phyloP scores from a whole-genome alignment of 2,329 filamentous ascomycete genomes.

The Aspergillus arachidicola region DNA sequence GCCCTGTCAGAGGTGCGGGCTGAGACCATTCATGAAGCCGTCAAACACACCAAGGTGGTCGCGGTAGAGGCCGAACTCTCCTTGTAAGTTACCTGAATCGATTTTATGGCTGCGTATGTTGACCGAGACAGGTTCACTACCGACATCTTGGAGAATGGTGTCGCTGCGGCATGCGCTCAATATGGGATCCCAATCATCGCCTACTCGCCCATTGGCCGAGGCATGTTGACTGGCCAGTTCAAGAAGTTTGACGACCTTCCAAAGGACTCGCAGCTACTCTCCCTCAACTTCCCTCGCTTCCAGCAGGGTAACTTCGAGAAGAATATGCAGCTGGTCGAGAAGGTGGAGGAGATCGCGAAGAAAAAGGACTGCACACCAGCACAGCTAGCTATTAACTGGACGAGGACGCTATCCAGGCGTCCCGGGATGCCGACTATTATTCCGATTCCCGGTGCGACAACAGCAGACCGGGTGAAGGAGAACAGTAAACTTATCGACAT shows the following conservation, averaged over 20 bases:
- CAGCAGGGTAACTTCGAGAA: conserved; percentile 61
- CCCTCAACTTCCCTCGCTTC: conserved; percentile 56
- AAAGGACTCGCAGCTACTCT: conserved; percentile 46
- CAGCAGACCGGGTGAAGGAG: too few relatives aligned
- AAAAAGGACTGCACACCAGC: too few relatives aligned
- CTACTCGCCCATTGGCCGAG: conserved; percentile 70
- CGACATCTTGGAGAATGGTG: conserved; percentile 29
- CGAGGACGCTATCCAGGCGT: too few relatives aligned
- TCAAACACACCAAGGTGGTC: background rate
- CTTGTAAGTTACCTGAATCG: background rate
- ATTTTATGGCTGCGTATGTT: background rate
- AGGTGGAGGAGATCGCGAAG: too few relatives aligned
- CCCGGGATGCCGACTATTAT: too few relatives aligned
- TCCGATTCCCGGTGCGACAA: too few relatives aligned
- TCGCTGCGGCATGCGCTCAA: conserved; percentile 61
- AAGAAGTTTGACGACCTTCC: conserved; percentile 58
- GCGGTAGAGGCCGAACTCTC: conserved; percentile 11
- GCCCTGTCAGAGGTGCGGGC: conserved; percentile 12
- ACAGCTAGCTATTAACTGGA: too few relatives aligned
- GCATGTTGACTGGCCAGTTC: conserved; percentile 58
- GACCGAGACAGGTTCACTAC: background rate
- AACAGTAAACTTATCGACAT: conserved; percentile 14
- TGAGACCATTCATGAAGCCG: conserved; percentile 12
- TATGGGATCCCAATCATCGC: conserved; percentile 70
- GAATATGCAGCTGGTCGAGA: too few relatives aligned